Evolutionary conservation across 768 basidiomycete genomes (phyloP).

Genomic region (Tulasnella sp.): DNA sequence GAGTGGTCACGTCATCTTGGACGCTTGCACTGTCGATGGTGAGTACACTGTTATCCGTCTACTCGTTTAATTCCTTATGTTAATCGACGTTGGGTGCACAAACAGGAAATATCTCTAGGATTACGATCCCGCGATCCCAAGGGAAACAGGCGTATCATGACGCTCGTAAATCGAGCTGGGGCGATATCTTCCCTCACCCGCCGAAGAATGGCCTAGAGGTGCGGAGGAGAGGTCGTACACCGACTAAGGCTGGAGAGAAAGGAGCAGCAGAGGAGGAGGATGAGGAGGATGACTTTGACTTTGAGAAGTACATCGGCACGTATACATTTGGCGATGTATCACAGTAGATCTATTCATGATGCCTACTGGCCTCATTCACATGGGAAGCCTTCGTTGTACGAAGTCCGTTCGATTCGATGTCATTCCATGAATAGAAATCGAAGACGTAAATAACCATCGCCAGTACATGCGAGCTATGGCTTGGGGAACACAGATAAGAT

Average conservation of each 20-base stretch:
- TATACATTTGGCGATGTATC: too few relatives aligned
- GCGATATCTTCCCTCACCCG: constrained; percentile 86
- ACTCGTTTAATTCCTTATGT: background rate
- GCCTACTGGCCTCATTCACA: too few relatives aligned
- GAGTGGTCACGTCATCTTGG: constrained; percentile 84
- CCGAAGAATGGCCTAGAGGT: constrained; percentile 70
- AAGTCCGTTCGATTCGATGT: too few relatives aligned
- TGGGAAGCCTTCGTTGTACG: too few relatives aligned
- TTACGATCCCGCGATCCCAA: constrained; percentile 86
- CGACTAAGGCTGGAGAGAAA: background rate
- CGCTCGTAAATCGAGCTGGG: constrained; percentile 87
- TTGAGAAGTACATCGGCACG: too few relatives aligned
- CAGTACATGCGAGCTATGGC: too few relatives aligned
- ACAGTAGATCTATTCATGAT: too few relatives aligned
- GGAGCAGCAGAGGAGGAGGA: background rate
- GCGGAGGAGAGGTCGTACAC: constrained; percentile 27
- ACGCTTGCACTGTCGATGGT: constrained; percentile 81
- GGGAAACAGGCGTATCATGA: constrained; percentile 95
- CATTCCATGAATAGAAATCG: too few relatives aligned
- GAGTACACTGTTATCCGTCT: constrained; percentile 16
- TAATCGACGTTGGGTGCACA: background rate
- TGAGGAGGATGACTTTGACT: background rate
- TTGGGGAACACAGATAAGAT: too few relatives aligned
- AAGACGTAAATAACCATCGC: too few relatives aligned
- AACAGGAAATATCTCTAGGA: constrained; percentile 81